Evolutionary conservation across 352 stramenopile species (phyloP).

Genomic region (Aphanomyces cochlioides): DNA sequence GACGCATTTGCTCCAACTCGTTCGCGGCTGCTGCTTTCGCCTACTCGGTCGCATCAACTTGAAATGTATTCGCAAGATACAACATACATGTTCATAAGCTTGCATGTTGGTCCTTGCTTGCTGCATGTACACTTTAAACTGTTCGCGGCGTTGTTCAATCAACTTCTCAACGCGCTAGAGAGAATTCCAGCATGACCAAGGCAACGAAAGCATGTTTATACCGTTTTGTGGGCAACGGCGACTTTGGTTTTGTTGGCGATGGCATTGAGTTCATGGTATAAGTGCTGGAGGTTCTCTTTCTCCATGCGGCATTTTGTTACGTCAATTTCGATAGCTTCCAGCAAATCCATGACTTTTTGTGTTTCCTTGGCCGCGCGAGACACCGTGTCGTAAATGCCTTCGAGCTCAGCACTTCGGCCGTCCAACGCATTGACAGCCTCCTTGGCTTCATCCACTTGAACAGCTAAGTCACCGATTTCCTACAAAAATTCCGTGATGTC

Average conservation of each 20-base stretch:
- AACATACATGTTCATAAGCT: conserved; percentile 38
- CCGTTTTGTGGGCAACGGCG: conserved; percentile 51
- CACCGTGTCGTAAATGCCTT: conserved; percentile 64
- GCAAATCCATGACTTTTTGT: conserved; percentile 52
- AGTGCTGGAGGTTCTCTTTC: conserved; percentile 66
- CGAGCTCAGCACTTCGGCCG: conserved; percentile 50
- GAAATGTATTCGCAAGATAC: neutral
- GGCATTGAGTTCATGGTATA: conserved; percentile 50
- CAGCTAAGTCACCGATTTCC: conserved; percentile 54
- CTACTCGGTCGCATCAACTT: conserved; percentile 11
- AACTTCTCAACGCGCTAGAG: conserved; percentile 61
- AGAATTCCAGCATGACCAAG: neutral
- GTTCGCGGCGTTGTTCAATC: conserved; percentile 61
- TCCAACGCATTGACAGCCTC: conserved; percentile 64
- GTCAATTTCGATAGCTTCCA: conserved; percentile 61
- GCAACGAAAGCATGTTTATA: neutral
- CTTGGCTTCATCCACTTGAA: conserved; percentile 66
- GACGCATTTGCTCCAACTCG: conserved; percentile 56
- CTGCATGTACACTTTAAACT: conserved; percentile 62
- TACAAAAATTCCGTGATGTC: neutral
- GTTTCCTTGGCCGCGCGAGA: conserved; percentile 66
- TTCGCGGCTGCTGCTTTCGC: conserved; percentile 51
- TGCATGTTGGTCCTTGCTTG: conserved; percentile 62
- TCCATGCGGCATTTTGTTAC: conserved; percentile 61
- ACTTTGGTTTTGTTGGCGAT: conserved; percentile 48